phyloP scores from a whole-genome alignment of 2,329 filamentous ascomycete species.

The Cladosporium sp. region DNA sequence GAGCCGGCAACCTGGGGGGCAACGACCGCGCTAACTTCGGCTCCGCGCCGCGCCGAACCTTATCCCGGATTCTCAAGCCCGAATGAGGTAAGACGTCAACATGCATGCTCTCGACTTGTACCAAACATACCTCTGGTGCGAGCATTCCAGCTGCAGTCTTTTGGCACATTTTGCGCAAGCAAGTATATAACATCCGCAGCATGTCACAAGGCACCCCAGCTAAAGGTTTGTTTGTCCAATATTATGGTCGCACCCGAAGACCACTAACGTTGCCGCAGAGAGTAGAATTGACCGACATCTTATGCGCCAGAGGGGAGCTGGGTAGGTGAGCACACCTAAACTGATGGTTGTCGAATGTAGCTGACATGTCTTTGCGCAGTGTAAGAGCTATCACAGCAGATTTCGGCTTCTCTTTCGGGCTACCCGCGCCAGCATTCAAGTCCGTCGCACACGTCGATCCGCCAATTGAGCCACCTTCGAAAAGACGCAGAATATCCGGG shows the following conservation, averaged over 20 bases:
- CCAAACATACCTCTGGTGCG: background rate
- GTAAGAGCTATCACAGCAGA: slow-evolving; percentile 24
- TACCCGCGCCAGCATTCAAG: slow-evolving; percentile 3
- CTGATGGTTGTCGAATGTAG: too few species aligned
- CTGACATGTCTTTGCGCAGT: background rate
- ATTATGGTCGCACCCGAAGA: too few species aligned
- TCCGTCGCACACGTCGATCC: slow-evolving; percentile 2
- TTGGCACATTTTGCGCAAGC: slow-evolving; percentile 1
- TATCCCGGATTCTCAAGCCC: slow-evolving; percentile 1
- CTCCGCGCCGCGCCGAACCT: background rate
- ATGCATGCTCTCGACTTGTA: background rate
- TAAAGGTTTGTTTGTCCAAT: slow-evolving; percentile 16
- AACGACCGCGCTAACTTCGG: background rate
- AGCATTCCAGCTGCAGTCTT: background rate
- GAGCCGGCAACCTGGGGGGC: background rate
- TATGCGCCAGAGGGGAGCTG: slow-evolving; percentile 30
- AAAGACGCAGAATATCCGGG: slow-evolving; percentile 9
- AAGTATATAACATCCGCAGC: slow-evolving; percentile 13
- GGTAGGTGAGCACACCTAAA: slow-evolving; percentile 15
- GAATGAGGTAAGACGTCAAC: slow-evolving; percentile 16
- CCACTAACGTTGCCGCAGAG: slow-evolving; percentile 14
- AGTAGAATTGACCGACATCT: slow-evolving; percentile 30
- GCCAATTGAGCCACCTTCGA: slow-evolving; percentile 19
- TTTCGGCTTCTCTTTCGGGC: slow-evolving; percentile 29
- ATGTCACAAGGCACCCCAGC: slow-evolving; percentile 27